Conservation (phyloP, 2,329 filamentous ascomycete species). For the Phaeosphaeriaceae sp. region DNA sequence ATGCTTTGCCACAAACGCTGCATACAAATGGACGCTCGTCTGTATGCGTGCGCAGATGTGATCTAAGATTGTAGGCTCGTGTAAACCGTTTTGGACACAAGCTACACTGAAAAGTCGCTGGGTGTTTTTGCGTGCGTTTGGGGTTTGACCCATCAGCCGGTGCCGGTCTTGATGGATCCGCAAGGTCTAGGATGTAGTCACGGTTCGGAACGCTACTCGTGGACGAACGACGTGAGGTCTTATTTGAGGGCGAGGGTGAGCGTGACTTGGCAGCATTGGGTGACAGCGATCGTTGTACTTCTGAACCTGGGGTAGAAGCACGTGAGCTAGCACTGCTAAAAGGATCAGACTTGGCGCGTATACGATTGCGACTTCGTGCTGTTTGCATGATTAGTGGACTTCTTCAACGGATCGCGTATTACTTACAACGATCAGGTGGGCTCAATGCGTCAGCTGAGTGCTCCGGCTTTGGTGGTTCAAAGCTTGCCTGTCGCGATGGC, state of each 20-base stretch:
- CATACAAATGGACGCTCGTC: conserved; percentile 98
- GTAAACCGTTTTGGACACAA: conserved; percentile 96
- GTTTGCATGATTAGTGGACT: conserved; percentile 23
- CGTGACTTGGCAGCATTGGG: conserved; percentile 54
- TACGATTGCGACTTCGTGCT: conserved; percentile 63
- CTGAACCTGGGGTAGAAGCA: conserved; percentile 50
- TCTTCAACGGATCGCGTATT: conserved; percentile 18
- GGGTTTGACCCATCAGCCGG: conserved; percentile 52
- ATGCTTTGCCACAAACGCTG: conserved; percentile 95
- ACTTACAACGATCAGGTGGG: conserved; percentile 72
- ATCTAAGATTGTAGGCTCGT: conserved; percentile 93
- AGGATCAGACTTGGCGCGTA: conserved; percentile 66
- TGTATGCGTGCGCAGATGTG: conserved; percentile 93
- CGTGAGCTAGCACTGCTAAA: conserved; percentile 58
- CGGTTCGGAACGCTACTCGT: conserved; percentile 62
- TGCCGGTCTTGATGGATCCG: conserved; percentile 82
- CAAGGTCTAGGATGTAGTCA: conserved; percentile 86
- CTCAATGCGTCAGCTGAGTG: conserved; percentile 77
- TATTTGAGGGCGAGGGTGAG: conserved; percentile 56
- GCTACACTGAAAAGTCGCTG: conserved; percentile 93
- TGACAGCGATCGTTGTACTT: conserved; percentile 49
- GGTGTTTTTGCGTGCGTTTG: conserved; percentile 95
- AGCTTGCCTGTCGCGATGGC: conserved; percentile 68
- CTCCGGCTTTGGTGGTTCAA: conserved; percentile 70
- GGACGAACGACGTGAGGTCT: conserved; percentile 57